Percentiles rank a stretch among this genome's conserved stretches.
Evolutionary conservation across 2,329 filamentous ascomycete genomes (phyloP).

Genomic region (Phaeosphaeriaceae sp.): DNA sequence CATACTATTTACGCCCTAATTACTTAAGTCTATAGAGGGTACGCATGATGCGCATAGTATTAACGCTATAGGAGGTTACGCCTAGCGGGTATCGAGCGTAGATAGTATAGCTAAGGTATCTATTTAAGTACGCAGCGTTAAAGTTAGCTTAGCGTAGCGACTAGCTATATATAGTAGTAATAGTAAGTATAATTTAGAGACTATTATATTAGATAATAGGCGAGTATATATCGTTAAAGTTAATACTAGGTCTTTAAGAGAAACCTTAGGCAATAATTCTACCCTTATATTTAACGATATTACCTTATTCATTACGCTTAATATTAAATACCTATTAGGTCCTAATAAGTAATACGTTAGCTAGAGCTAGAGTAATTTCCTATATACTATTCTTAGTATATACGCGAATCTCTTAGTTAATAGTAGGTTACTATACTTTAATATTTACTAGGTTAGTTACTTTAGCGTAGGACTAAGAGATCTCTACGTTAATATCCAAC

Average conservation of each 20-base stretch:
- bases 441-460: too few relatives aligned
- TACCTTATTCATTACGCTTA: conserved; percentile 5
- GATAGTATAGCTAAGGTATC: conserved; percentile 2
- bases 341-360: conserved; percentile 7
- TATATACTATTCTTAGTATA: too few relatives aligned
- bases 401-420: too few relatives aligned
- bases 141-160: conserved; percentile 8
- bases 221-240: conserved; percentile 13
- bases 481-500: too few relatives aligned
- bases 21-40: conserved; percentile 23
- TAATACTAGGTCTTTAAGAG: conserved; percentile 9
- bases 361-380: too few relatives aligned
- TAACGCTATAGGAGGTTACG: background rate
- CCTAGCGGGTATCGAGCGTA: conserved; percentile 2
- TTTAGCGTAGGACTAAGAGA: too few relatives aligned
- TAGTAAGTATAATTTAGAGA: conserved; percentile 3
- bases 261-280: conserved; percentile 11
- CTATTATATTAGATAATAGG: conserved; percentile 10
- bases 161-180: background rate
- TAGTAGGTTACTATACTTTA: too few relatives aligned
- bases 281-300: conserved; percentile 9
- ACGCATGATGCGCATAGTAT: background rate
- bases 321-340: conserved; percentile 11
- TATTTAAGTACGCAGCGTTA: conserved; percentile 13
- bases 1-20: conserved; percentile 18